These are phyloP conservation scores for Salix arbutifolia DNA, from an alignment of 345 rosid species.

Conservation along the genomic window DNA sequence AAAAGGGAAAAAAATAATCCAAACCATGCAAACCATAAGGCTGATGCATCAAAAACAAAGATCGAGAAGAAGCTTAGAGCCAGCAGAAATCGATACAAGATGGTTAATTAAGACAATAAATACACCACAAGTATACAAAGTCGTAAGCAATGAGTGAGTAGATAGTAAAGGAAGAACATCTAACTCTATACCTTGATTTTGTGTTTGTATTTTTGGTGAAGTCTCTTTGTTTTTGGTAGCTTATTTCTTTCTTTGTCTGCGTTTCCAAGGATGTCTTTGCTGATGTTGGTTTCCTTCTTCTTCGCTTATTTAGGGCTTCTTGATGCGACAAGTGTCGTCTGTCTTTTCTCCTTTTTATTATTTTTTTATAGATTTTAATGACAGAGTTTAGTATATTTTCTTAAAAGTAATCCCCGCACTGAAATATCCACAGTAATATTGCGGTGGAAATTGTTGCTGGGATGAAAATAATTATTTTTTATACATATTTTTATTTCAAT, in stretches of 20 bases:
- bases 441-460: too few relatives aligned
- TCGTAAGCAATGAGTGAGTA: neutral
- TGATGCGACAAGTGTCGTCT: slow-evolving; percentile 44
- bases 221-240: neutral
- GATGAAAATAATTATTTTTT: too few relatives aligned
- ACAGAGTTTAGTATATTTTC: neutral
- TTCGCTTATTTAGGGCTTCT: slow-evolving; percentile 15
- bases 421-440: too few relatives aligned
- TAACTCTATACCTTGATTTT: neutral
- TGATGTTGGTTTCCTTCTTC: slow-evolving; percentile 11
- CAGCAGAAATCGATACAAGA: neutral
- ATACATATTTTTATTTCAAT: too few relatives aligned
- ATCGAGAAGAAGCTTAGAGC: neutral
- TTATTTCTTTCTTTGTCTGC: slow-evolving; percentile 10
- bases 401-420: neutral
- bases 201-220: neutral
- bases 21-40: neutral
- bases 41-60: neutral
- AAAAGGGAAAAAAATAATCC: neutral
- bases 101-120: neutral
- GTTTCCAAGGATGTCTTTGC: neutral
- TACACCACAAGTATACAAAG: neutral
- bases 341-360: neutral
- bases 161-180: neutral
- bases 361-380: slow-evolving; percentile 17